phyloP scores from a whole-genome alignment of 2,329 filamentous ascomycete species.

The Aspergillus ustus region DNA sequence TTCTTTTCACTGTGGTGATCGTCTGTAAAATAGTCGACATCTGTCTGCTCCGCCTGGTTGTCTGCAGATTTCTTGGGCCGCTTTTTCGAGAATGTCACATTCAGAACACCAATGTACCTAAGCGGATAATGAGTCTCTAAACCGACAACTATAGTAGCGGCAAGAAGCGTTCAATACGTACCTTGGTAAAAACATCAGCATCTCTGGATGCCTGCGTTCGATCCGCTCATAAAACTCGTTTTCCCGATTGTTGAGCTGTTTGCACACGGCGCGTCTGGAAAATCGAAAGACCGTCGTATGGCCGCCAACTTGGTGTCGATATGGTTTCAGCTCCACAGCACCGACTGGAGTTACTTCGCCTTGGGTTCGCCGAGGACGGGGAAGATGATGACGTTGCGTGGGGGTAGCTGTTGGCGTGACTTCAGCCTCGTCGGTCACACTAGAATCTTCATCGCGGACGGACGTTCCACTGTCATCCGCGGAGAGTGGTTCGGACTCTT shows the following conservation, averaged over 20 bases:
- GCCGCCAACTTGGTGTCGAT: constrained; percentile 95
- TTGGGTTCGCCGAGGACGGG: constrained; percentile 35
- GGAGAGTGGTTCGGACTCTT: constrained; percentile 48
- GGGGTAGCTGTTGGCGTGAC: constrained; percentile 54
- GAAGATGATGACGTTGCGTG: constrained; percentile 34
- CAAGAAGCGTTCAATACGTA: constrained; percentile 50
- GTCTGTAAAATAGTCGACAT: constrained; percentile 17
- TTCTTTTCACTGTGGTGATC: constrained; percentile 17
- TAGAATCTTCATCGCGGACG: constrained; percentile 56
- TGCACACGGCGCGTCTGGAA: constrained; percentile 92
- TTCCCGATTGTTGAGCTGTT: constrained; percentile 95
- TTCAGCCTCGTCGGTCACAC: constrained; percentile 59
- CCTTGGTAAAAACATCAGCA: constrained; percentile 88
- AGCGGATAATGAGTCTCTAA: constrained; percentile 20
- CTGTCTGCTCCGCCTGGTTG: constrained; percentile 27
- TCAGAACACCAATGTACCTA: constrained; percentile 95
- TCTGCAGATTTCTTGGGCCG: constrained; percentile 54
- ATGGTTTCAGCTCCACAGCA: constrained; percentile 94
- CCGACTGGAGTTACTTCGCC: constrained; percentile 65
- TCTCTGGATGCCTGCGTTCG: constrained; percentile 85
- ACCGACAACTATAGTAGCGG: not conserved
- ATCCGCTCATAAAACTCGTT: constrained; percentile 99
- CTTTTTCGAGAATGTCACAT: constrained; percentile 92
- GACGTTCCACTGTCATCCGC: constrained; percentile 50
- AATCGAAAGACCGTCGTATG: constrained; percentile 97